Base-by-base conservation (phyloP, 345 rosid species). In the Stellera chamaejasme region DNA sequence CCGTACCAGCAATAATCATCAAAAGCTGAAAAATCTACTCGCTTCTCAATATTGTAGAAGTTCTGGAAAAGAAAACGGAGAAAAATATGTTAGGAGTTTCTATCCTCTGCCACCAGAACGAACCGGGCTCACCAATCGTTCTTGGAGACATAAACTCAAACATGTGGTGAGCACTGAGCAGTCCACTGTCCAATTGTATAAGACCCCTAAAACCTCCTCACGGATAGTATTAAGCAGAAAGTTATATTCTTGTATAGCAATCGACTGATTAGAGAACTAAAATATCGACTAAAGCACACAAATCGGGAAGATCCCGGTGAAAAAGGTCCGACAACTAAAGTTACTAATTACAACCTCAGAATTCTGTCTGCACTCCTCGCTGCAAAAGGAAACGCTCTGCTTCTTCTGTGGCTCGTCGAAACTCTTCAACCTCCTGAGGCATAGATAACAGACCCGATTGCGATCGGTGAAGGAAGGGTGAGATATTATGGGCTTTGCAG, bases 1-100 rank as follows among this genome's bases (percentile, higher is more conserved):
- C 27, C 70, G 68, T 81, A 90, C 97, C 90, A 61, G 77, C 96
- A 87, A 70, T 87, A 84, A 11, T 73, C 83, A 74, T 75, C 66
- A 41, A 83, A 82, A 25, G 54, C 71, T n/a, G 70, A 72, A 89
- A 91, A 91, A 64, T 91, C 90, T 50, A 72, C 92, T 63, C 72
- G 76, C 45, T 53, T 70, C 76, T 88, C 96, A 10, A 88, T 87
- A 71, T 80, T 78, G 72, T 65, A 67, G 69, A 81, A 83, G 10
- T 56, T 78, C 95, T 87, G 53, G 41, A 71, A 62, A 61, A 58
- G 39, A 32, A 32, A 32, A 32, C 1, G 39, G 7, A 32, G 39
- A 32, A 5, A 32, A 32, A 5, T 5, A 32, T 1, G 9, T 32
- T 32, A 32, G 39, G 39, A 32, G 39, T 32, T 5, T 32, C 9